Base-by-base conservation (phyloP, 108 stramenopile species). In the Skeletonema marinoi region DNA sequence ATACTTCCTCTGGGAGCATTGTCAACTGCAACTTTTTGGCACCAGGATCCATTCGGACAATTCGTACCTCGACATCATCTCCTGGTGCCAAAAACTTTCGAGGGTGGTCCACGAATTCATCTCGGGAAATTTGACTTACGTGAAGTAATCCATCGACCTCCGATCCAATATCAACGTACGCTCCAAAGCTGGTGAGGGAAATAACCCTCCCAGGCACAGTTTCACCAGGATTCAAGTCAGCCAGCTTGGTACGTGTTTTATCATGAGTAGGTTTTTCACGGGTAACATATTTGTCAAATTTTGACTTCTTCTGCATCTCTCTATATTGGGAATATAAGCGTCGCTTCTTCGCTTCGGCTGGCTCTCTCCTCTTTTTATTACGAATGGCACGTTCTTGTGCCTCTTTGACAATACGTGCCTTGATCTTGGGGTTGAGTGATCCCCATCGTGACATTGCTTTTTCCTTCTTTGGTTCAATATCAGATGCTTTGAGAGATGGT, bases 131-230 rank as follows among this genome's bases (percentile, higher is more conserved):
- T 75, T 93, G 91, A 32, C 88, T 92, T 29, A 97, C 80, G 66
- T 96, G 96, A 51, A 97, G 68, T 44, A 97, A 72, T 3, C 97
- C 94, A 72, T 96, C 94, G 31, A 93, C 89, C 72, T 96, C 94
- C 31, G 93, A 89, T 54, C 95, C 95, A 60, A 96, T 80, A 71
- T 97, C 94, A 11, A 96, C 86, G 70, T 96, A 96, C 4, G 94
- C 97, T 61, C 97, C 97, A 78, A 88, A 95, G n/a, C 78, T 83
- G 4, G 91, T 93, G 41, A 97, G 46, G 4, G 92, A 92, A 73
- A 93, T 93, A 9, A 93, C 90, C 31, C 75, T 84, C 11, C 94
- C 94, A 1, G 75, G 77, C 11, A 88, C 46, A 64, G 87, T 84
- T 73, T 85, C 88, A 13, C 89, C 89, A 12, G 84, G 78, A 21